phyloP scores from a whole-genome alignment of 2,329 filamentous ascomycete species.

The Knufia fluminis region DNA sequence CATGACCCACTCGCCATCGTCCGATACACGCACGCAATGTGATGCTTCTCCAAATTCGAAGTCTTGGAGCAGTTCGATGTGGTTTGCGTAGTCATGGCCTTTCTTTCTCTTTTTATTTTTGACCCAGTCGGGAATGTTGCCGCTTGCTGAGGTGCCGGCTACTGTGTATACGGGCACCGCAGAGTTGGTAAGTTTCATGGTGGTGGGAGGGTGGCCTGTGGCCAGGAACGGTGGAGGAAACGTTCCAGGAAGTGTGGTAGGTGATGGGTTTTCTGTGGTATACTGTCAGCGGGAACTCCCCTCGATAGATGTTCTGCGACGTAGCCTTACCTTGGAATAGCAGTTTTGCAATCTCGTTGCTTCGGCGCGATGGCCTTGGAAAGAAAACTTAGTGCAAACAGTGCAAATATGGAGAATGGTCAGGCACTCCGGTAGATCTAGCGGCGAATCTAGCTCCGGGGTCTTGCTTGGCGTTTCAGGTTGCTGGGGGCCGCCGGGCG shows the following conservation, averaged over 20 bases:
- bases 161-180: conserved; percentile 92
- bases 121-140: conserved; percentile 91
- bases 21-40: conserved; percentile 77
- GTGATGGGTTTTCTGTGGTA: background rate
- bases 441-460: background rate
- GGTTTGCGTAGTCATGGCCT: conserved; percentile 84
- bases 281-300: background rate
- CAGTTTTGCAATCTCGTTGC: background rate
- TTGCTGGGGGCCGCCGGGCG: conserved; percentile 1
- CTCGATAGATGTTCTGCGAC: background rate
- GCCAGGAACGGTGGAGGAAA: background rate
- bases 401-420: no score
- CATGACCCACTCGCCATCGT: conserved; percentile 97
- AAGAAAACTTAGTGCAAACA: conserved; percentile 7
- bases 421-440: no score
- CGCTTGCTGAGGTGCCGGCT: conserved; percentile 76
- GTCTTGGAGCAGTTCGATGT: conserved; percentile 89
- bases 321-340: background rate
- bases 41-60: conserved; percentile 97
- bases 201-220: background rate
- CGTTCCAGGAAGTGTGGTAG: background rate
- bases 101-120: conserved; percentile 85
- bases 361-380: background rate
- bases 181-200: conserved; percentile 50
- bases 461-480: background rate